A percentile compares a stretch with the other conserved stretches of the same genome.
phyloP scores from a whole-genome alignment of 176 grass and related monocot genomes.

The Triticum urartu region DNA sequence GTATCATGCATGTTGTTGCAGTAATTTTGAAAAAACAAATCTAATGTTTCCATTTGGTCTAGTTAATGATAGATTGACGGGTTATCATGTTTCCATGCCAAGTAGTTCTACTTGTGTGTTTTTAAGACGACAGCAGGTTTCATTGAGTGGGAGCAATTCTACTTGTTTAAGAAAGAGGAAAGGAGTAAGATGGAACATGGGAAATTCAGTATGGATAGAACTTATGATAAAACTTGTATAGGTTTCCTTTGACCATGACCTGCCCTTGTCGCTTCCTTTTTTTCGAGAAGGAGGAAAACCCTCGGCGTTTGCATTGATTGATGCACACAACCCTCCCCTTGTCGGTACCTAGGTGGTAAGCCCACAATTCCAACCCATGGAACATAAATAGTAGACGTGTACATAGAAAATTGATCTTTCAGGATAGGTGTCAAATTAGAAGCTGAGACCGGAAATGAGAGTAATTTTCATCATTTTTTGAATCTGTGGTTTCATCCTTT shows the following conservation, averaged over 20 bases:
- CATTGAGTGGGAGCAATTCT: background rate
- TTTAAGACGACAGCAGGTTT: background rate
- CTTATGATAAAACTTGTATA: too few species aligned
- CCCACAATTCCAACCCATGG: too few species aligned
- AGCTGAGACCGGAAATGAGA: background rate
- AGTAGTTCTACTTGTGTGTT: background rate
- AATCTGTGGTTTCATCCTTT: conserved; percentile 3
- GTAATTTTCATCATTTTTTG: background rate
- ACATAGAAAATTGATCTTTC: background rate
- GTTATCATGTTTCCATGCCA: background rate
- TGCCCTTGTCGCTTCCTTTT: too few species aligned
- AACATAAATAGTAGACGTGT: too few species aligned
- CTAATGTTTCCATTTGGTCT: background rate
- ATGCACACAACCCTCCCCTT: too few species aligned
- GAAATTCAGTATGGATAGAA: too few species aligned
- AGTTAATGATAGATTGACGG: background rate
- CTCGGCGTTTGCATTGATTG: too few species aligned
- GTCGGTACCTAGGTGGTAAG: too few species aligned
- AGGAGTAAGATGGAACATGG: too few species aligned
- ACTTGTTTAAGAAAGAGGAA: background rate
- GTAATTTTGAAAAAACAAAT: background rate
- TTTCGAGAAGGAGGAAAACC: too few species aligned
- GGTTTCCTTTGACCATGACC: too few species aligned
- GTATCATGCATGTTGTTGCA: background rate
- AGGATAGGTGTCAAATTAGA: background rate